Base-by-base conservation (phyloP, 1,284 basidiomycete species). In the Gymnopus androsaceus region DNA sequence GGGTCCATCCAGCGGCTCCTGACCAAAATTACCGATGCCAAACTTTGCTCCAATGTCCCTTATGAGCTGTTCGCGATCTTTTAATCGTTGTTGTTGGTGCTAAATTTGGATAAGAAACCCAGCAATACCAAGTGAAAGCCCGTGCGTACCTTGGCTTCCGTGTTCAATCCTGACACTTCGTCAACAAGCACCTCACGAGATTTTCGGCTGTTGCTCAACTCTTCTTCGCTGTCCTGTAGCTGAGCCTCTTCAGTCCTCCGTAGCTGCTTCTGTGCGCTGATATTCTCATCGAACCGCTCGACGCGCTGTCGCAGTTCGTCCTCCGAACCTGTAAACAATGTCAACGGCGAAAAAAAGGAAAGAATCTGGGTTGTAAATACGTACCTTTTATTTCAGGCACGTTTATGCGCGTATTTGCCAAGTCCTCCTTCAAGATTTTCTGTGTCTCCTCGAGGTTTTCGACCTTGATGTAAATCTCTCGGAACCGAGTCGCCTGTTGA, bases 401-500 rank as follows among this genome's bases (percentile, higher is more conserved):
- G 47, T 82, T 87, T 30, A 85, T 75, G 55, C 83, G 81, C 36
- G 88, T 84, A 44, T 87, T 83, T 59, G 81, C 75, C 64, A 89
- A 74, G 68, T 90, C 78, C 58, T 75, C 66, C 59, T 81, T 70
- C 58, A 79, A 74, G 17, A 76, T 74, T n/a, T 72, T 64, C 66
- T 88, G 90, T 64, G 82, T 81, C 57, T 85, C 78, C 55, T 89
- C 78, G 48, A 95, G 72, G 46, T 78, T 80, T 57, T 91, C 85
- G 17, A 90, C 84, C 58, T 85, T 84, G 50, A 88, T 74, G 65
- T 94, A 94, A 46, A 91, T 83, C 67, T 94, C 87, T 36, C 90
- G 84, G 69, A 98, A 98, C 64, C 89, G 88, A 15, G 85, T 85
- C 1, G 93, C 89, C 46, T 87, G 82, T 54, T 95, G 88, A 65